These are phyloP conservation scores for Globisporangium polare DNA, from an alignment of 352 stramenopile species.

Conservation along the genomic window DNA sequence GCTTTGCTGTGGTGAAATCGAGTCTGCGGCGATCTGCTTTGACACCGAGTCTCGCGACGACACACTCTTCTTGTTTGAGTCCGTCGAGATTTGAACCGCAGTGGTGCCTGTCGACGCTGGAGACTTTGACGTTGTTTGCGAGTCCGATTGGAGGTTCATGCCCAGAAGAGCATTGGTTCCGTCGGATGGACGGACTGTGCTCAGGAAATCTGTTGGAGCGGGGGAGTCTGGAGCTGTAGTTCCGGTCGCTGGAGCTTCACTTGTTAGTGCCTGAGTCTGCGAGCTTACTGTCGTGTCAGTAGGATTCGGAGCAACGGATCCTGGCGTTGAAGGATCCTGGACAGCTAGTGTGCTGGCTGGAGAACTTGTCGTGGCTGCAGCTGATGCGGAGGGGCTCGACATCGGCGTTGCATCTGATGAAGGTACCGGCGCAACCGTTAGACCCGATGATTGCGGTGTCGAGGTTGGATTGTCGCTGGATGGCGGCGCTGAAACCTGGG, in stretches of 20 bases:
- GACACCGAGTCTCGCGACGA: constrained; percentile 3
- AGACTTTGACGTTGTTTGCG: constrained; percentile 7
- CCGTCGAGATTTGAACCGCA: constrained; percentile 8
- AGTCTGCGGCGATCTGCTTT: not conserved
- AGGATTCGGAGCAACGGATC: not conserved
- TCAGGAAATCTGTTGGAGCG: constrained; percentile 3
- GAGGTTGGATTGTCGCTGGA: not conserved
- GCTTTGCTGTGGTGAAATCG: not conserved
- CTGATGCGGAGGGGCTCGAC: not conserved
- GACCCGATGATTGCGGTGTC: not conserved
- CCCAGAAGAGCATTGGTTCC: not conserved
- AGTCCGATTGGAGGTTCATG: not conserved
- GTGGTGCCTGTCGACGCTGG: not conserved
- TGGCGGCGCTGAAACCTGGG: too few species aligned
- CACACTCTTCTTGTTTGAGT: constrained; percentile 4
- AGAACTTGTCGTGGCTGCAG: constrained; percentile 6
- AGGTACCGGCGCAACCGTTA: not conserved
- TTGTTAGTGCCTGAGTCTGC: not conserved
- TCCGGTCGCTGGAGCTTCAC: not conserved
- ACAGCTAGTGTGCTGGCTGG: not conserved
- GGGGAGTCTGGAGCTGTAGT: not conserved
- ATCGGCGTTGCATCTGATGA: not conserved
- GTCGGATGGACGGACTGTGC: constrained; percentile 2
- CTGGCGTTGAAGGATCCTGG: not conserved
- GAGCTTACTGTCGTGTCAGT: not conserved